These are phyloP conservation scores for Aristolochia fimbriata DNA, from an alignment of 164 flowering plant species.

Conservation along the genomic window DNA sequence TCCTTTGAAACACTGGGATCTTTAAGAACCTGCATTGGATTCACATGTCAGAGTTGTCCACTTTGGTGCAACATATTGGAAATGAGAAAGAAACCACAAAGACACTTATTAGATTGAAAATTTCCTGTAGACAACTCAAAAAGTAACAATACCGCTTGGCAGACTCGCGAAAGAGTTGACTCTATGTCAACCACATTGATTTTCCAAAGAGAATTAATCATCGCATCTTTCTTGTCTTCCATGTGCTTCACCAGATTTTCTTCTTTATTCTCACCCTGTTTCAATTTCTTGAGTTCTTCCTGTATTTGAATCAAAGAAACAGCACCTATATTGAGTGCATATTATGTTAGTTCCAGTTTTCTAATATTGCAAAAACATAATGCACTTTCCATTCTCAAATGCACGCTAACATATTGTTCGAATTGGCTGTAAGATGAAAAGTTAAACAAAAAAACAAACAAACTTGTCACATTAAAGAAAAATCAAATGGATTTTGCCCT, in stretches of 20 bases:
- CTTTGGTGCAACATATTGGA: not conserved
- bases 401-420: too few relatives aligned
- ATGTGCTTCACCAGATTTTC: constrained; percentile 45
- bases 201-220: constrained; percentile 85
- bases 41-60: not conserved
- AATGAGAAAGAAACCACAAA: not conserved
- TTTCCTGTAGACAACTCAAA: not conserved
- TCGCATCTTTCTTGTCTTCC: constrained; percentile 61
- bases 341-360: not conserved
- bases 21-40: constrained; percentile 58
- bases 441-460: too few relatives aligned
- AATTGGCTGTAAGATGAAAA: too few relatives aligned
- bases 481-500: too few relatives aligned
- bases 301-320: constrained; percentile 65
- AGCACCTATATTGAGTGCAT: constrained; percentile 40
- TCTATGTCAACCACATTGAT: constrained; percentile 90
- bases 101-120: not conserved
- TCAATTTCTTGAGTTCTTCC: constrained; percentile 51
- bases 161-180: constrained; percentile 62
- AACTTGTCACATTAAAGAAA: too few relatives aligned
- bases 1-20: constrained; percentile 65
- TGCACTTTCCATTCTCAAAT: not conserved
- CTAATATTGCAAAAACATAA: not conserved
- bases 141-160: constrained; percentile 40
- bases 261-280: constrained; percentile 46